Percentiles rank a stretch among this genome's conserved stretches.
Conservation (phyloP, 2,329 filamentous ascomycete genomes). For the Coniochaeta ligniaria region DNA sequence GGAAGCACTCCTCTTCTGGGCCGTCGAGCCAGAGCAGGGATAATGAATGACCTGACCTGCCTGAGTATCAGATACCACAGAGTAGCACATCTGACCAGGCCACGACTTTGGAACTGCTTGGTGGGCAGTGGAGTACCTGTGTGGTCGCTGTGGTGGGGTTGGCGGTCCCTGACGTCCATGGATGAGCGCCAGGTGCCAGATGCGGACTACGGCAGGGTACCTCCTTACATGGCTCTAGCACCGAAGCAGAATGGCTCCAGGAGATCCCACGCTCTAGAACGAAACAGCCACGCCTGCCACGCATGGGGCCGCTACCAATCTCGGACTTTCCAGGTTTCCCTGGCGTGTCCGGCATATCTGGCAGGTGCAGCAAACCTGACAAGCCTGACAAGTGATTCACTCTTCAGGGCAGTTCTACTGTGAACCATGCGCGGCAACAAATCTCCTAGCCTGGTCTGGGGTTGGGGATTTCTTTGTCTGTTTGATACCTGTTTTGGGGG, state of each 20-base stretch:
- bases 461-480: conserved; percentile 17
- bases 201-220: not conserved
- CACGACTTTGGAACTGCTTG: not conserved
- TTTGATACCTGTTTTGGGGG: conserved; percentile 40
- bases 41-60: not conserved
- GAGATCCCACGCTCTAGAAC: conserved; percentile 3
- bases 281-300: not conserved
- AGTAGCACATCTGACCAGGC: too few species aligned
- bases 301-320: conserved; percentile 1
- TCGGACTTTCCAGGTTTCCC: not conserved
- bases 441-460: conserved; percentile 4
- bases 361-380: not conserved
- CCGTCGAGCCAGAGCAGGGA: conserved; percentile 11
- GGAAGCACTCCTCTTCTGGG: conserved; percentile 6
- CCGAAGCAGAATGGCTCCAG: not conserved
- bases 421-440: not conserved
- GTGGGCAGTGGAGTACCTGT: too few species aligned
- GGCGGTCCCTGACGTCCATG: not conserved
- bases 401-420: too few species aligned
- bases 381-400: too few species aligned
- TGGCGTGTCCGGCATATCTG: not conserved
- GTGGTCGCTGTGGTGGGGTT: not conserved
- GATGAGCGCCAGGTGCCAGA: not conserved
- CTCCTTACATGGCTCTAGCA: not conserved
- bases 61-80: too few species aligned